Evolutionary conservation across 73 alveolate species (phyloP), one percentile per base, ranked within the genome.

Genomic region (Paramecium octaurelia): DNA sequence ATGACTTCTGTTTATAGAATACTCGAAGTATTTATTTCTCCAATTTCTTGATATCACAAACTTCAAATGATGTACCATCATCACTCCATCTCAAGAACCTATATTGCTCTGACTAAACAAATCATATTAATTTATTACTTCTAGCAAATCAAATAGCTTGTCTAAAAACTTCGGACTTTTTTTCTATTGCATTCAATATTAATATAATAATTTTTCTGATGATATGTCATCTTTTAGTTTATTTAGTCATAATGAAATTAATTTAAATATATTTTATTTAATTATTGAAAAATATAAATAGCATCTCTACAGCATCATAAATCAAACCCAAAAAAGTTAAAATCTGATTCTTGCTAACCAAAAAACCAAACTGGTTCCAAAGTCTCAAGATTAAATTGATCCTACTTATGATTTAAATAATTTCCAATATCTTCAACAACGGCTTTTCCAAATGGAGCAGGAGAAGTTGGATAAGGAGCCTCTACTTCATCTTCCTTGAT

Each of bases 101-200:
- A 27, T 42, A 80, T 80, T 80, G n/a, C 20, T 80, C 43, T 12
- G 46, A 42, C 91, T 80, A 80, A 54, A 31, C 31, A 21, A 8
- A 24, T 23, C 8, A 80, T 14, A 43, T 8, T 11, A 40, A 21
- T 20, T 23, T 35, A n/a, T 12, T 80, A 80, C 91, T 80, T 80
- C 91, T 14, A 80, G 18, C 10, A 80, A 48, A 44, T 80, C 75
- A 46, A 40, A 80, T 6, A 80, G 34, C 34, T 43, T 44, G 1
- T 48, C 70, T 48, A 80, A 48, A 80, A 80, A 80, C 57, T 80
- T 80, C 1, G 91, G 75, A 46, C 91, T 44, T 80, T 80, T 80
- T 46, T 42, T 80, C 29, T 80, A 44, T 10, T 75, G 58, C 88
- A 75, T 75, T 7, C 18, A 35, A 75, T 34, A 54, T 54, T 54